A percentile compares a stretch with the other conserved stretches of the same genome.
phyloP scores from a whole-genome alignment of 2,329 filamentous ascomycete genomes.

The Chaetomiaceae sp. region DNA sequence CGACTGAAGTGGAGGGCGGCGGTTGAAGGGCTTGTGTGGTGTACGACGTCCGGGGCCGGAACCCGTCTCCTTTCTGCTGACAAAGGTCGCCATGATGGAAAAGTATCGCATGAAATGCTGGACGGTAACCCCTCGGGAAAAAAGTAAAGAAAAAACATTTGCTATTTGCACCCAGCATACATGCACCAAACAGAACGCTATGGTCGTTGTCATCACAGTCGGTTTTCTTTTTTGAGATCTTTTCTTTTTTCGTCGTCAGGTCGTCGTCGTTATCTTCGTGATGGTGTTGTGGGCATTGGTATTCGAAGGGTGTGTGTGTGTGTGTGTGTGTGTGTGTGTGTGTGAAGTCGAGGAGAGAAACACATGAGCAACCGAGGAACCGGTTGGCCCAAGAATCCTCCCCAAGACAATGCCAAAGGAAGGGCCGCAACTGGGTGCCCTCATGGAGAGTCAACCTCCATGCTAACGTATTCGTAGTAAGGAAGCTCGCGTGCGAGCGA shows the following conservation, averaged over 20 bases:
- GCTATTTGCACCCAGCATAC: slow-evolving; percentile 7
- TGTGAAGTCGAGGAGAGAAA: background rate
- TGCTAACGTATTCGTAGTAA: slow-evolving; percentile 49
- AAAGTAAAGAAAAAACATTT: background rate
- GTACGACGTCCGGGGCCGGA: no score
- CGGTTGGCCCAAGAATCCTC: no score
- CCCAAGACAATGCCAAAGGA: no score
- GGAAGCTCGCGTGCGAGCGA: slow-evolving; percentile 46
- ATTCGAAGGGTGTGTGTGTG: no score
- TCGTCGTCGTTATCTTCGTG: slow-evolving; percentile 13
- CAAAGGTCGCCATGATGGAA: background rate
- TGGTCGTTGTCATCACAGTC: slow-evolving; percentile 13
- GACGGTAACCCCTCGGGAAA: background rate
- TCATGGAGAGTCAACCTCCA: slow-evolving; percentile 44
- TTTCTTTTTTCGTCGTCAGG: slow-evolving; percentile 5
- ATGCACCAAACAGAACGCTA: slow-evolving; percentile 4
- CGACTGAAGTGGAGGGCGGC: no score
- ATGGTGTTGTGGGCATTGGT: slow-evolving; percentile 3
- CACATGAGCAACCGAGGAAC: background rate
- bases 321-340: no score
- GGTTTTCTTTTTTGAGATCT: slow-evolving; percentile 9
- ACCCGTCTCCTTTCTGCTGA: background rate
- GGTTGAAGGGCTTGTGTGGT: no score
- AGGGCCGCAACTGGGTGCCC: background rate
- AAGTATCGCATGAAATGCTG: background rate